A percentile compares a stretch with the other conserved stretches of the same genome.
phyloP scores from a whole-genome alignment of 2,329 filamentous ascomycete species.

The Lanzia echinophila region DNA sequence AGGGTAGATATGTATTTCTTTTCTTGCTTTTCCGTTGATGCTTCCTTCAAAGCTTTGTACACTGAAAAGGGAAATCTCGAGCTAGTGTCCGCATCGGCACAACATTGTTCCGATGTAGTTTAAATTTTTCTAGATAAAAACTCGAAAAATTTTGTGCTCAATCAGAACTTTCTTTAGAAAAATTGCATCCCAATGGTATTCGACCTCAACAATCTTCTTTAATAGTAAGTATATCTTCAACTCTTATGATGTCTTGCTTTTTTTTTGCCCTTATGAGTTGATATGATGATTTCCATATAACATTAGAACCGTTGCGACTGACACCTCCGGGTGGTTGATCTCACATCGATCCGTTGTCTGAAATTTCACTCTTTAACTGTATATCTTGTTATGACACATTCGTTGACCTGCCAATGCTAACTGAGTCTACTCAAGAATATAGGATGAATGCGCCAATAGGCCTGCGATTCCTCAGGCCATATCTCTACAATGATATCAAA shows the following conservation, averaged over 20 bases:
- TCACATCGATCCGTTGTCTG: conserved; percentile 44
- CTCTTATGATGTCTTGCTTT: background rate
- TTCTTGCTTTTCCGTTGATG: background rate
- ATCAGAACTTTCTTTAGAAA: no score
- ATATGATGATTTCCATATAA: conserved; percentile 46
- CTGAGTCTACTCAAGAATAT: conserved; percentile 11
- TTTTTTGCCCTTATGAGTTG: conserved; percentile 1
- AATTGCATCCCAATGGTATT: no score
- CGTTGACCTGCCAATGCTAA: conserved; percentile 15
- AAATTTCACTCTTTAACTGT: conserved; percentile 5
- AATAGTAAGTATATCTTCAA: background rate
- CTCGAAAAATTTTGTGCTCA: no score
- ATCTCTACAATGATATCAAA: conserved; percentile 36
- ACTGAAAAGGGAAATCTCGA: background rate
- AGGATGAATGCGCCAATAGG: conserved; percentile 40
- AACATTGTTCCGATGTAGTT: background rate
- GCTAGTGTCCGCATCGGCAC: background rate
- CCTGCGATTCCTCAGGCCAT: conserved; percentile 50
- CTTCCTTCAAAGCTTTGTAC: background rate
- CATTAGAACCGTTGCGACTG: conserved; percentile 54
- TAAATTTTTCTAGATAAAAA: background rate
- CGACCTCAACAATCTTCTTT: background rate
- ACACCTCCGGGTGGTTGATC: conserved; percentile 46
- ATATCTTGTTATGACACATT: background rate
- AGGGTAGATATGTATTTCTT: background rate